Percentiles rank a stretch among this genome's conserved stretches.
phyloP scores from a whole-genome alignment of 73 alveolate species.

The Diophrys sp. region DNA sequence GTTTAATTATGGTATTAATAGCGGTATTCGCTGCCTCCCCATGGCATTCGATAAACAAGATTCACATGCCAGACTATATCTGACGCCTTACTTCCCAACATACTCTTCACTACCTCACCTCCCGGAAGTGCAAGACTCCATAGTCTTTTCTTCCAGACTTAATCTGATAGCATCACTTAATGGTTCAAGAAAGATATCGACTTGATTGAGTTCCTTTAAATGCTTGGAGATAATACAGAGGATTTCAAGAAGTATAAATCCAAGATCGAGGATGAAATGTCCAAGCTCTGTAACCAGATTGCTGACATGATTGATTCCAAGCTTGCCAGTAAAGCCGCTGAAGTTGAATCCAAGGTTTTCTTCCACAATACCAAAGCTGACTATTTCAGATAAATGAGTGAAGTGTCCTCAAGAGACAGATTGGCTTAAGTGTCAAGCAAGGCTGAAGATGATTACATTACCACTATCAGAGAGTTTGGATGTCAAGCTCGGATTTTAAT shows the following conservation, averaged over 20 bases:
- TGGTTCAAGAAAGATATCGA: too few species aligned
- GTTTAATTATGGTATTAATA: too few species aligned
- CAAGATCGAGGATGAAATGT: slow-evolving; percentile 38
- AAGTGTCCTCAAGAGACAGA: slow-evolving; percentile 46
- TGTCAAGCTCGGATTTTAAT: slow-evolving; percentile 25
- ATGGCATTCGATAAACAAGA: too few species aligned
- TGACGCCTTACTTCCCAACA: too few species aligned
- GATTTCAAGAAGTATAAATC: slow-evolving; percentile 45
- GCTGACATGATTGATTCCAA: slow-evolving; percentile 8
- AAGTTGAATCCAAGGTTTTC: slow-evolving; percentile 44
- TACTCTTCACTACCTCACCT: too few species aligned
- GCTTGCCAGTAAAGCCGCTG: slow-evolving; percentile 12
- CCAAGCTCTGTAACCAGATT: slow-evolving; percentile 21
- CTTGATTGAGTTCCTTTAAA: too few species aligned
- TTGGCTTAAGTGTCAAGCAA: slow-evolving; percentile 19
- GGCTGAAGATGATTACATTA: slow-evolving; percentile 20
- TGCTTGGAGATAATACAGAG: too few species aligned
- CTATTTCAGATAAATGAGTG: slow-evolving; percentile 64
- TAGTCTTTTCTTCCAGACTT: too few species aligned
- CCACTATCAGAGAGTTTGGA: slow-evolving; percentile 24
- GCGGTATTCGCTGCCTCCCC: too few species aligned
- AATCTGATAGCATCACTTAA: too few species aligned
- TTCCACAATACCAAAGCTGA: slow-evolving; percentile 55
- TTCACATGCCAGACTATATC: too few species aligned
- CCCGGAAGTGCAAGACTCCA: too few species aligned